phyloP scores from a whole-genome alignment of 2,329 filamentous ascomycete species.

The Massarina eburnea region DNA sequence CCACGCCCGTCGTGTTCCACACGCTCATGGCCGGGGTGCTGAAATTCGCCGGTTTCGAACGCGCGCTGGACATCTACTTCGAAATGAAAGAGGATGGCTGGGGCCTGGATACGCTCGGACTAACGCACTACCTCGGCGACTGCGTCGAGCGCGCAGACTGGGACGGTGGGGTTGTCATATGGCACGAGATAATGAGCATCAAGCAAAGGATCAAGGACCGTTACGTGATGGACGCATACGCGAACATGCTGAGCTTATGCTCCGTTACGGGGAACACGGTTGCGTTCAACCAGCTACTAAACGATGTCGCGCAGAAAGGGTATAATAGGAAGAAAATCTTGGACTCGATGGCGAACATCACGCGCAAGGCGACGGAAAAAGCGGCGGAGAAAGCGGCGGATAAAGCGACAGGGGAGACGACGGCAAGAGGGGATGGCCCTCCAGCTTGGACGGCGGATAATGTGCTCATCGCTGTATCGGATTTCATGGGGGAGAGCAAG shows the following conservation, averaged over 20 bases:
- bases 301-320: slow-evolving; percentile 24
- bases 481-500: slow-evolving; percentile 20
- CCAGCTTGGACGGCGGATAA: slow-evolving; percentile 38
- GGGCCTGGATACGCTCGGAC: slow-evolving; percentile 45
- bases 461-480: slow-evolving; percentile 33
- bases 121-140: slow-evolving; percentile 44
- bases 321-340: slow-evolving; percentile 31
- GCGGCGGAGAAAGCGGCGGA: slow-evolving; percentile 15
- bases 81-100: slow-evolving; percentile 49
- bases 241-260: slow-evolving; percentile 36
- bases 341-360: slow-evolving; percentile 11
- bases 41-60: slow-evolving; percentile 49
- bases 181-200: slow-evolving; percentile 46
- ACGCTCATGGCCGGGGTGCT: slow-evolving; percentile 46
- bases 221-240: slow-evolving; percentile 32
- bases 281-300: slow-evolving; percentile 36
- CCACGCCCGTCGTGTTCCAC: slow-evolving; percentile 48
- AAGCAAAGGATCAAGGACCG: slow-evolving; percentile 18
- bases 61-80: slow-evolving; percentile 45
- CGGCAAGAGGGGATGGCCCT: slow-evolving; percentile 15
- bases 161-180: slow-evolving; percentile 41
- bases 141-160: slow-evolving; percentile 44
- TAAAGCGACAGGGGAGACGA: too few species aligned
- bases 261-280: slow-evolving; percentile 32
- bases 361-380: slow-evolving; percentile 16